These are phyloP conservation scores for Iodosphaeria phyllophila DNA, from an alignment of 2,329 filamentous ascomycete genomes.

Conservation along the genomic window DNA sequence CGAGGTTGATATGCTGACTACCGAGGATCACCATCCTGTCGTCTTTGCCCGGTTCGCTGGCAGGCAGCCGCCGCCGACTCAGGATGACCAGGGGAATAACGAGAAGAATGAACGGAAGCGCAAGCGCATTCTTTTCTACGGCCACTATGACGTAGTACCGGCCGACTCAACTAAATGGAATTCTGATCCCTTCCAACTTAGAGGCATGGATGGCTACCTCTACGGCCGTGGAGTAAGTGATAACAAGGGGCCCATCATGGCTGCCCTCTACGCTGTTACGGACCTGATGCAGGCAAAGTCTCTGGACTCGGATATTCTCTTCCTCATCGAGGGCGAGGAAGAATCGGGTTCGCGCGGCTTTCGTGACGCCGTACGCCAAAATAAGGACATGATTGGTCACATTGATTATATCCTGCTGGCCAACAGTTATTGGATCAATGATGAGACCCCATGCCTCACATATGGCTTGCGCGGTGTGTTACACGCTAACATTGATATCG, in stretches of 20 bases:
- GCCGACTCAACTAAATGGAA: conserved; percentile 77
- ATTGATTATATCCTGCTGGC: conserved; percentile 90
- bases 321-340: conserved; percentile 92
- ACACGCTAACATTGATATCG: conserved; percentile 76
- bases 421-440: conserved; percentile 97
- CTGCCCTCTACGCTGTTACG: conserved; percentile 82
- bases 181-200: conserved; percentile 75
- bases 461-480: conserved; percentile 89
- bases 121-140: conserved; percentile 89
- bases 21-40: conserved; percentile 75
- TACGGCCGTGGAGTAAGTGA: conserved; percentile 95
- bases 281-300: conserved; percentile 72
- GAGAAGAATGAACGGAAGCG: no score
- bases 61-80: conserved; percentile 43
- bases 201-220: conserved; percentile 76
- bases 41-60: conserved; percentile 78
- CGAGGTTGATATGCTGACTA: conserved; percentile 75
- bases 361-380: conserved; percentile 57
- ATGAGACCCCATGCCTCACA: conserved; percentile 85
- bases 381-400: conserved; percentile 71
- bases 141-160: conserved; percentile 92
- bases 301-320: conserved; percentile 75
- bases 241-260: conserved; percentile 92
- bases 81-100: no score
- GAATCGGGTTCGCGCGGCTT: conserved; percentile 89